A percentile compares a stretch with the other conserved stretches of the same genome.
Evolutionary conservation across 208 protist genomes (phyloP).

Genomic region (Crithidia bombi): DNA sequence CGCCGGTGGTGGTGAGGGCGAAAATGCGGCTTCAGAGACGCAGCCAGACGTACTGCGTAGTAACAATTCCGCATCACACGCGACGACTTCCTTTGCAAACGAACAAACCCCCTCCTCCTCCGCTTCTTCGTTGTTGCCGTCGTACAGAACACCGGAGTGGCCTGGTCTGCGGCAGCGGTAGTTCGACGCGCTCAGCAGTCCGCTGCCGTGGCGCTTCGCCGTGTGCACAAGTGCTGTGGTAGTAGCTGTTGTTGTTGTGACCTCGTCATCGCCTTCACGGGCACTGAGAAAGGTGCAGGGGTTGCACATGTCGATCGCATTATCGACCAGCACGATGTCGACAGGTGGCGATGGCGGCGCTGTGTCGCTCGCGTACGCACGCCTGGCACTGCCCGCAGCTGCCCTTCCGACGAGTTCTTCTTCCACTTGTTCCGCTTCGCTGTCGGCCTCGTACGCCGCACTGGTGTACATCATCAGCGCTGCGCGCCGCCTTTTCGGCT

Average conservation of each 20-base stretch:
- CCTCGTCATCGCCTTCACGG: neutral
- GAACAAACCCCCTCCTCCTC: neutral
- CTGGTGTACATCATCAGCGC: neutral
- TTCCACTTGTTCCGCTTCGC: neutral
- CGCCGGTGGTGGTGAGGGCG: no score
- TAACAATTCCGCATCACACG: neutral
- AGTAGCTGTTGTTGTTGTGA: no score
- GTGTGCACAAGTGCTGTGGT: neutral
- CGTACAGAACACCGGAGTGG: no score
- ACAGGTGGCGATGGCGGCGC: no score
- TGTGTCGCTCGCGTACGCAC: no score
- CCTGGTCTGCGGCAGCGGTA: neutral
- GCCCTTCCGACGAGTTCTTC: no score
- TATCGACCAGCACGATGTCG: no score
- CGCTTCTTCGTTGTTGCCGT: neutral
- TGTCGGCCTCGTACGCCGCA: conserved; percentile 5
- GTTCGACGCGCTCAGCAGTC: neutral
- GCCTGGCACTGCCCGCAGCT: no score
- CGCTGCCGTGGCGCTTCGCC: neutral
- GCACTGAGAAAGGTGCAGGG: neutral
- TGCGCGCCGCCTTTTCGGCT: neutral
- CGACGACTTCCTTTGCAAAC: no score
- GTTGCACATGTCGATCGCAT: no score
- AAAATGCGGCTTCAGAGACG: no score
- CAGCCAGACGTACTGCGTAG: no score